These are phyloP conservation scores for Aegle marmelos DNA, from an alignment of 345 rosid genomes.

Conservation along the genomic window DNA sequence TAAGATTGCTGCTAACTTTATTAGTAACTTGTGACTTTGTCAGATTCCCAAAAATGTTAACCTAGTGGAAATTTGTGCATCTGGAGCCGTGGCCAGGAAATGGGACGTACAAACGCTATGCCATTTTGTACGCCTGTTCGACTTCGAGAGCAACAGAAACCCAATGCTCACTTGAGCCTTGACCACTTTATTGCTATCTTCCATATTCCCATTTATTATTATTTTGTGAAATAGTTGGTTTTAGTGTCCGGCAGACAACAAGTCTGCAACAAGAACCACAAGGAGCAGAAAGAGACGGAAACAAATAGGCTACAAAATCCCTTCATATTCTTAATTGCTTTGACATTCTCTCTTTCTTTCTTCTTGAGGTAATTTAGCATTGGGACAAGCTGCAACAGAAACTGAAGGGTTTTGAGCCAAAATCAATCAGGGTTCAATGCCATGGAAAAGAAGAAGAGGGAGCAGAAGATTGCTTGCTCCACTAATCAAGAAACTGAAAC, in stretches of 20 bases:
- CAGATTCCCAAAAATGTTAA: neutral
- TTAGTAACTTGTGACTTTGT: neutral
- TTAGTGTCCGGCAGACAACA: slow-evolving; percentile 16
- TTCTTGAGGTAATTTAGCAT: neutral
- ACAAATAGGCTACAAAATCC: slow-evolving; percentile 9
- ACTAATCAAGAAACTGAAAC: slow-evolving; percentile 18
- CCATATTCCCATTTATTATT: neutral
- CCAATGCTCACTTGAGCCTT: neutral
- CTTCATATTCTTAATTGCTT: slow-evolving; percentile 12
- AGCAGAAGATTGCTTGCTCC: slow-evolving; percentile 10
- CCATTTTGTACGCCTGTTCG: neutral
- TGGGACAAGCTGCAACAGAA: neutral
- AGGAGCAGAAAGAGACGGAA: neutral
- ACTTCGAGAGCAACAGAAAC: neutral
- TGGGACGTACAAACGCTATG: no score
- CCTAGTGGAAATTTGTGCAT: no score
- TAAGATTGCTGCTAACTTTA: neutral
- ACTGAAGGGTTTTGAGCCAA: neutral
- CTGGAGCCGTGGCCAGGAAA: no score
- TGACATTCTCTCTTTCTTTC: slow-evolving; percentile 8
- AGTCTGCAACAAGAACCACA: slow-evolving; percentile 19
- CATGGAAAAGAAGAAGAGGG: slow-evolving; percentile 38
- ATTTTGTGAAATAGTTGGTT: neutral
- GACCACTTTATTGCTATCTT: no score
- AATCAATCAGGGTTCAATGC: neutral